Conservation (phyloP, 305 asterid species). For the Caryopteris hybrid region DNA sequence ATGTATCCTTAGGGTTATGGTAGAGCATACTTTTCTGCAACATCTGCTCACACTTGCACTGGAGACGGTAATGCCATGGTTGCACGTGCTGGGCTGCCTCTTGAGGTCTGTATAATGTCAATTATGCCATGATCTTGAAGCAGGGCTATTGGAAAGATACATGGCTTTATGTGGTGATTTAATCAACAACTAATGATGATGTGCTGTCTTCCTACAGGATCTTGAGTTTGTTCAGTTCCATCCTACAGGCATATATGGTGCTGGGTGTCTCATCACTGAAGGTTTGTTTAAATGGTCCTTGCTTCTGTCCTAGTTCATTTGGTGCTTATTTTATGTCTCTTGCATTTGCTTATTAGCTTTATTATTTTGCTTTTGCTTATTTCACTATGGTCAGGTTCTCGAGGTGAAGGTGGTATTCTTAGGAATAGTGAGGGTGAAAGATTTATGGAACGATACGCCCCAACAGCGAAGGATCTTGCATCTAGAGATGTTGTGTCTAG, state of each 20-base stretch:
- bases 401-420: constrained; percentile 99
- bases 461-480: constrained; percentile 99
- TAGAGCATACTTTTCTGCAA: constrained; percentile 95
- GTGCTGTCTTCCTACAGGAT: constrained; percentile 55
- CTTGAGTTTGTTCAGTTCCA: constrained; percentile 96
- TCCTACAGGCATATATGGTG: constrained; percentile 98
- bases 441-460: constrained; percentile 99
- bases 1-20: constrained; percentile 78
- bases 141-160: too few species aligned
- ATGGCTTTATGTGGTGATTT: background rate
- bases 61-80: constrained; percentile 99
- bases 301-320: background rate
- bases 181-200: constrained; percentile 11
- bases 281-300: constrained; percentile 38
- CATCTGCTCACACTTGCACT: constrained; percentile 99
- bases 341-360: background rate
- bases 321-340: background rate
- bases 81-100: constrained; percentile 98
- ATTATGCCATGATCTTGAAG: too few species aligned
- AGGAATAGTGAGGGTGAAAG: constrained; percentile 99
- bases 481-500: constrained; percentile 99
- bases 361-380: constrained; percentile 8
- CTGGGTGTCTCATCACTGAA: constrained; percentile 99
- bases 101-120: constrained; percentile 54
- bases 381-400: constrained; percentile 68